Base-by-base conservation (phyloP, 1,139 yeast species). In the Kodamaea alishanica region DNA sequence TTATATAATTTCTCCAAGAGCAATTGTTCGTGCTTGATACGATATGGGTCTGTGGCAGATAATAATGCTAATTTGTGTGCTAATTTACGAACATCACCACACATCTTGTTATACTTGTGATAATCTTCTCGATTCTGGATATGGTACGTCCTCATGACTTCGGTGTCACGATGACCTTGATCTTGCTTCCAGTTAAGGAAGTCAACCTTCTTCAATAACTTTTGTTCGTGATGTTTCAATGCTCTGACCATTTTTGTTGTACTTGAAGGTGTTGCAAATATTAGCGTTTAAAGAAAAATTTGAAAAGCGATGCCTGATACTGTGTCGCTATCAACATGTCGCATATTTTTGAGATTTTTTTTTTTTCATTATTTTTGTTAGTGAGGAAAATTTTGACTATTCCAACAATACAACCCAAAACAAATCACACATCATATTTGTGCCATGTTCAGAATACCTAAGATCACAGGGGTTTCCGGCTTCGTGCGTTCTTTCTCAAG, bases 101-200 rank as follows among this genome's bases (percentile, higher is more conserved):
- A 89, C 34, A 90, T 77, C 54, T 79, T 82, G 67, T 92, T 92
- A 63, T 92, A 92, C 59, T 89, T 88, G 59, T 85, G 94, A 61
- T 94, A 94, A 61, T 94, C 99, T 60, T 89, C 96, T 58, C 98
- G 78, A 60, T 90, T 85, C 55, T 88, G 96, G 38, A 94, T 76
- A 60, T 90, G 96, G 63, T 90, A 94, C 38, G 88, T 85, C 54
- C 94, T 76, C 95, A 92, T 92, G 32, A 94, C 95, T 61, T 87
- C 94, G 27, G 95, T 83, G 55, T 92, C 98, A 48, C 98, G 73
- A 60, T 94, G 98, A 28, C 94, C 90, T 44, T 84, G 84, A 61
- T 92, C 98, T 57, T 89, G 95, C 62, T 92, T 92, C 96, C 97
- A 94, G 63, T 92, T 95, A 40, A 89, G 85, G 69, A 94, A 88